Evolutionary conservation across 1,139 yeast species (phyloP).

Genomic region (Sugiyamaella neomexicana): DNA sequence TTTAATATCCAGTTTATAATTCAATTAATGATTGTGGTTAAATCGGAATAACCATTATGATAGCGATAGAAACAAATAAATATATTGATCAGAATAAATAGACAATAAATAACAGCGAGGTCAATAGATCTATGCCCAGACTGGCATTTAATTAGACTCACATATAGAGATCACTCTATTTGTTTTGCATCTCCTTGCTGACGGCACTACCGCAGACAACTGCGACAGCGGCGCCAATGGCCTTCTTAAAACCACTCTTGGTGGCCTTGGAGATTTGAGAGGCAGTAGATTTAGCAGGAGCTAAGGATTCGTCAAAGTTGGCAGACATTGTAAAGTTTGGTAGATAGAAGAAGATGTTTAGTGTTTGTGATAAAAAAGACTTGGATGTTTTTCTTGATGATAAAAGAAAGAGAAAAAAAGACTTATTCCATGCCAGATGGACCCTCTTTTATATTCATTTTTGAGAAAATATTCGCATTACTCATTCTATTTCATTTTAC

Average conservation of each 20-base stretch:
- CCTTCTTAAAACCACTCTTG: slow-evolving; percentile 17
- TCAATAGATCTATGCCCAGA: no score
- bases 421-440: neutral
- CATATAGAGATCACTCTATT: neutral
- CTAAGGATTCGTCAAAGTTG: slow-evolving; percentile 18
- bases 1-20: no score
- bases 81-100: no score
- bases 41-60: no score
- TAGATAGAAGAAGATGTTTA: neutral
- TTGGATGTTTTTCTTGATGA: neutral
- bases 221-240: slow-evolving; percentile 4
- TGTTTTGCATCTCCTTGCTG: slow-evolving; percentile 2
- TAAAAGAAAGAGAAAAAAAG: neutral
- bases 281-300: slow-evolving; percentile 24
- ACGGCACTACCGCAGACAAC: slow-evolving; percentile 10
- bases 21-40: no score
- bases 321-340: slow-evolving; percentile 16
- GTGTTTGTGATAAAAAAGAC: neutral
- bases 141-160: neutral
- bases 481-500: neutral
- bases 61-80: no score
- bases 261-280: slow-evolving; percentile 21
- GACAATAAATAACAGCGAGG: neutral
- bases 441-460: neutral
- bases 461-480: neutral